These are phyloP conservation scores for Cladosporium sphaerospermum DNA, from an alignment of 2,329 filamentous ascomycete genomes.

Conservation along the genomic window DNA sequence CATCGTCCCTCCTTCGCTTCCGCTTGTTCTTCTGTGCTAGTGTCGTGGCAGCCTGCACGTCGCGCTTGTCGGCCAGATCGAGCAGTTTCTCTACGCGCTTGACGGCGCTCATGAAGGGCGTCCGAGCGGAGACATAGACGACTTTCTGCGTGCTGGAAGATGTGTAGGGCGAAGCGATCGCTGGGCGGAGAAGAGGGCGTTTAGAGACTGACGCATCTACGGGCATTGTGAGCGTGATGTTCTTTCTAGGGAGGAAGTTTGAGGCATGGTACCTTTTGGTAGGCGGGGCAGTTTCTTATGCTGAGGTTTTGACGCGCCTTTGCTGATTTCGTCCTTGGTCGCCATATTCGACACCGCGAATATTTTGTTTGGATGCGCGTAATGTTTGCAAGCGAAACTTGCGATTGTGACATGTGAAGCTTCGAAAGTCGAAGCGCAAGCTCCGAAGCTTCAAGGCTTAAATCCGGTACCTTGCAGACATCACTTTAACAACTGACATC, in stretches of 20 bases:
- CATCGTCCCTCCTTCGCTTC: constrained; percentile 13
- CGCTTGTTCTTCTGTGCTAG: constrained; percentile 23
- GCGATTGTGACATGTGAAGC: constrained; percentile 12
- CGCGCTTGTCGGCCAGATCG: constrained; percentile 48
- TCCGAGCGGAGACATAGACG: constrained; percentile 60
- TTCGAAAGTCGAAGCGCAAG: not conserved
- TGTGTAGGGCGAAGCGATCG: constrained; percentile 49
- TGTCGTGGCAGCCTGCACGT: constrained; percentile 35
- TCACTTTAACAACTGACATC: not conserved
- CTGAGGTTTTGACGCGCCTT: not conserved
- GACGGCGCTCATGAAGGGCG: constrained; percentile 62
- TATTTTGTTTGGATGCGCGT: no score
- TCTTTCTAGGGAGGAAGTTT: not conserved
- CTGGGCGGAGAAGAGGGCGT: constrained; percentile 53
- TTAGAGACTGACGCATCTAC: constrained; percentile 46
- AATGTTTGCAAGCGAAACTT: not conserved
- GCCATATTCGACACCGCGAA: not conserved
- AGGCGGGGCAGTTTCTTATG: constrained; percentile 19
- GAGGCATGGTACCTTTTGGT: constrained; percentile 17
- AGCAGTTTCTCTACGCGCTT: constrained; percentile 61
- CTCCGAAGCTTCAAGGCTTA: constrained; percentile 1
- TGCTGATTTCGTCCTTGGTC: not conserved
- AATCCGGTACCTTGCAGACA: not conserved
- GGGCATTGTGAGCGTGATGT: not conserved
- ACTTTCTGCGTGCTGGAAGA: constrained; percentile 45